Conservation (phyloP, 257 asterid genomes). For the Ajuga chamaepitys region DNA sequence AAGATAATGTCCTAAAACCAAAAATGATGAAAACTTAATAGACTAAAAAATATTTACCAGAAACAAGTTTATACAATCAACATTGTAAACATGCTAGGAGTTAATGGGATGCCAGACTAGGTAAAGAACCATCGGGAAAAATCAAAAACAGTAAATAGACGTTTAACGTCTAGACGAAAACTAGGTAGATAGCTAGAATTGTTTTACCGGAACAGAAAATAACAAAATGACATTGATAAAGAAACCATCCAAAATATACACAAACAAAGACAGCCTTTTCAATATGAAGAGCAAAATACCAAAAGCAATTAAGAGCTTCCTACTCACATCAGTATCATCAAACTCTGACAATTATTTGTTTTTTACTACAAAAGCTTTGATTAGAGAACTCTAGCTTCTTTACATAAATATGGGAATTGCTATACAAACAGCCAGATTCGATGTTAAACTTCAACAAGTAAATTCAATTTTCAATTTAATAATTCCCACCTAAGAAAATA, state of each 20-base stretch:
- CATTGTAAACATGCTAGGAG: no score
- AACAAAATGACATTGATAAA: slow-evolving; percentile 16
- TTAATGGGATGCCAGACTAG: no score
- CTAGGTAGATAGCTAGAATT: no score
- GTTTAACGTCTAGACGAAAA: no score
- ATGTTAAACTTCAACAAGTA: slow-evolving; percentile 12
- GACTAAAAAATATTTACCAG: no score
- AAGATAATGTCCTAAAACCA: no score
- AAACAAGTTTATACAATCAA: no score
- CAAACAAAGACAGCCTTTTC: slow-evolving; percentile 37
- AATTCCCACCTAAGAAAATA: slow-evolving; percentile 16
- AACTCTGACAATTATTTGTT: slow-evolving; percentile 18
- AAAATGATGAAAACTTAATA: no score
- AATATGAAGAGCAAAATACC: slow-evolving; percentile 13
- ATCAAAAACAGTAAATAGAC: no score
- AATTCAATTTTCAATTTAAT: neutral
- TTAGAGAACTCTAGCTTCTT: slow-evolving; percentile 36
- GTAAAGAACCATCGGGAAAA: no score
- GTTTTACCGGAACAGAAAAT: slow-evolving; percentile 1
- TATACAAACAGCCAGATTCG: slow-evolving; percentile 35
- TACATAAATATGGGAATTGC: slow-evolving; percentile 36
- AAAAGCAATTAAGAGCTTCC: slow-evolving; percentile 20
- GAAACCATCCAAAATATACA: slow-evolving; percentile 23
- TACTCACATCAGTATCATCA: slow-evolving; percentile 19
- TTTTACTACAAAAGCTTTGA: slow-evolving; percentile 13